Evolutionary conservation across 495 filamentous ascomycete species (phyloP), one percentile per base, ranked within the genome.

Genomic region (Annulohypoxylon bovei): DNA sequence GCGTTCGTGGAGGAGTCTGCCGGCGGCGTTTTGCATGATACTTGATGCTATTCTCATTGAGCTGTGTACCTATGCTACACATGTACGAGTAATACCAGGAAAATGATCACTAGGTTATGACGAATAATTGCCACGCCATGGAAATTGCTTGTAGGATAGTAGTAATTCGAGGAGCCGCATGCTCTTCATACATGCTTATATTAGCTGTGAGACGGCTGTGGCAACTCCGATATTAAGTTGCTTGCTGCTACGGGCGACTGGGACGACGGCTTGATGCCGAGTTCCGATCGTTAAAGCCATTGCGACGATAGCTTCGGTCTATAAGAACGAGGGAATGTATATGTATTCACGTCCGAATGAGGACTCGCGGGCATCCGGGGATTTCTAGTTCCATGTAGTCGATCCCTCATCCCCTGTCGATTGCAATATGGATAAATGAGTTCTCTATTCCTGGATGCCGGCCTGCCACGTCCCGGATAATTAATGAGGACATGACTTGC

Each of bases 341-440:
- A 44, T 53, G 46, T 67, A 47, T 35, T 44, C 27, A 32, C 27
- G 44, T 67, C 47, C 55, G 56, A 25, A 61, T 67, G 35, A 28
- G 64, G 65, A 46, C n/a, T 55, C 1, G n/a, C 47, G 65, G 56
- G 49, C 50, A 32, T 62, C 50, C 47, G 49, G 57, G 49, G 47
- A 39, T 50, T 54, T 22, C 27, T 33, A 12, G 30, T 30, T 57
- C 42, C 37, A 57, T n/a, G 20, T 57, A n/a, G 30, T 18, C 27
- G 40, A 49, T 58, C 40, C 42, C 39, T 40, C 22, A 50, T 20
- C 39, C 57, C 65, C 40, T 68, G 65, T 62, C 57, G 28, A 58
- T 55, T 27, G 57, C 40, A 69, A 63, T 69, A 69, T 69, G 59
- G 66, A 63, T 62, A 58, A 63, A 69, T 69, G 42, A 59, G 49